Evolutionary conservation across 345 rosid species (phyloP).

Genomic region (Pistacia atlantica): DNA sequence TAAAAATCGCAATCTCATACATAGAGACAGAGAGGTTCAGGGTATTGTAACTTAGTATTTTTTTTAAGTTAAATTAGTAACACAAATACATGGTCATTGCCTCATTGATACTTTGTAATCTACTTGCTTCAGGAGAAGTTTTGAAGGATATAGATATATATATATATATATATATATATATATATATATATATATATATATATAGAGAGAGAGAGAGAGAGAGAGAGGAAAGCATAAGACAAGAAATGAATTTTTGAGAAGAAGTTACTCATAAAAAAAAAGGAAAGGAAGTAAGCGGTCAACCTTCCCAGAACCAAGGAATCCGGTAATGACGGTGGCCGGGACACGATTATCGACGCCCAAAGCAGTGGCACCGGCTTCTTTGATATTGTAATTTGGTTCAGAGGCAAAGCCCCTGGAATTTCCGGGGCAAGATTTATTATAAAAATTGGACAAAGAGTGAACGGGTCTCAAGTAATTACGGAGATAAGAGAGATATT

Average conservation of each 20-base stretch:
- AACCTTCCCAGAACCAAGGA: slow-evolving; percentile 80
- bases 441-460: neutral
- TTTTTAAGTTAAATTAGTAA: no score
- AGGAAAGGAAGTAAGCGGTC: neutral
- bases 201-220: no score
- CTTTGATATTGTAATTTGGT: neutral
- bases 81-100: no score
- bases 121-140: no score
- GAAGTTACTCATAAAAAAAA: neutral
- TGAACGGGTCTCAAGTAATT: neutral
- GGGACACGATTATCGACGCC: slow-evolving; percentile 50
- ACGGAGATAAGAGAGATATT: neutral
- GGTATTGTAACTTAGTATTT: no score
- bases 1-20: no score
- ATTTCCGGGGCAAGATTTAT: no score
- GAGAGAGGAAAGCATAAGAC: neutral
- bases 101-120: no score
- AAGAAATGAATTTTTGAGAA: neutral
- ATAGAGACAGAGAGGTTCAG: no score
- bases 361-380: neutral
- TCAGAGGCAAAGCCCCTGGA: slow-evolving; percentile 2
- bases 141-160: no score
- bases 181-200: no score
- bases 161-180: no score
- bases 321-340: slow-evolving; percentile 74